phyloP scores from a whole-genome alignment of 257 asterid genomes.

The Ocimum tenuiflorum region DNA sequence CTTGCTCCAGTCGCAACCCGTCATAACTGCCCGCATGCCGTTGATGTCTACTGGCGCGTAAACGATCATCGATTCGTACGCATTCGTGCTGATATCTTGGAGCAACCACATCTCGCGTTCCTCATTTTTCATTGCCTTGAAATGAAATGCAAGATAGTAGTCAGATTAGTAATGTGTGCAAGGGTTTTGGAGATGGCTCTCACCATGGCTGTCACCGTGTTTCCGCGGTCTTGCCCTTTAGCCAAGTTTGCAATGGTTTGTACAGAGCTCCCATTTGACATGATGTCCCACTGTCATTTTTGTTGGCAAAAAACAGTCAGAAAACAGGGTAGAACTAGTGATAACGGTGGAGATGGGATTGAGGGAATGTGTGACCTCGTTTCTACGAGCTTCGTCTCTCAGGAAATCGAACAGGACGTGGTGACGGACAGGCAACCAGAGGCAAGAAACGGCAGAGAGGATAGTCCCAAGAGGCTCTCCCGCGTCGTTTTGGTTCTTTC shows the following conservation, averaged over 20 bases:
- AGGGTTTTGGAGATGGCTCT: conserved; percentile 16
- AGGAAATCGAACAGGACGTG: conserved; percentile 57
- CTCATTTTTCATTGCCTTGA: too few relatives aligned
- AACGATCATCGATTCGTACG: too few relatives aligned
- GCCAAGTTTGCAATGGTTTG: conserved; percentile 57
- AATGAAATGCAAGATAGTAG: too few relatives aligned
- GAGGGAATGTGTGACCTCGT: conserved; percentile 71
- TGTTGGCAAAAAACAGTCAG: background rate
- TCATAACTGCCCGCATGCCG: too few relatives aligned
- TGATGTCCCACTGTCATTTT: conserved; percentile 77
- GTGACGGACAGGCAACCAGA: conserved; percentile 69
- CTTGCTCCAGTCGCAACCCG: too few relatives aligned
- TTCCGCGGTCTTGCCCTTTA: conserved; percentile 81
- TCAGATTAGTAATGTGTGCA: too few relatives aligned
- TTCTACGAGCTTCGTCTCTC: conserved; percentile 59
- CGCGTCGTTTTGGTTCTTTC: conserved; percentile 57
- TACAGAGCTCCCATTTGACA: conserved; percentile 46
- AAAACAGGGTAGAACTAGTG: background rate
- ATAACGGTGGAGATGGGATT: too few relatives aligned
- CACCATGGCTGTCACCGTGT: conserved; percentile 64
- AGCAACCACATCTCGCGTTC: too few relatives aligned
- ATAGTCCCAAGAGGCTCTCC: conserved; percentile 81
- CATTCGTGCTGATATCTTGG: too few relatives aligned
- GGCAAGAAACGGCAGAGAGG: conserved; percentile 60
- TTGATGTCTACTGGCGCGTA: too few relatives aligned